Evolutionary conservation across 2,329 filamentous ascomycete genomes (phyloP).

Genomic region (Aspergillus puulaauensis): DNA sequence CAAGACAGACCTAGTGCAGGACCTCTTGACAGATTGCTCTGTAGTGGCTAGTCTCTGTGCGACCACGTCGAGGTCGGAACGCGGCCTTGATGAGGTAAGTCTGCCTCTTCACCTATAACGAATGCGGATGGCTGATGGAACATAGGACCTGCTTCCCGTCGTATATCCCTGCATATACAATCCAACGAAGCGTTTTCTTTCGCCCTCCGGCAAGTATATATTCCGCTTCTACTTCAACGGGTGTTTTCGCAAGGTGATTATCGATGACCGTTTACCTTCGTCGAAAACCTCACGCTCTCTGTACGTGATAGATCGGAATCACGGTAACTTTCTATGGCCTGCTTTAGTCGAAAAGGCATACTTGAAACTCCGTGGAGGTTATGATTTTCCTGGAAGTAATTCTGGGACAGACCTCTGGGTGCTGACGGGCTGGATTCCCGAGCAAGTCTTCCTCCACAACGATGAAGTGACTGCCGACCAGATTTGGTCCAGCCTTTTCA

Average conservation of each 20-base stretch:
- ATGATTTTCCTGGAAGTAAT: slow-evolving; percentile 97
- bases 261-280: slow-evolving; percentile 88
- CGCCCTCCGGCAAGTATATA: slow-evolving; percentile 83
- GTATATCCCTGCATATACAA: slow-evolving; percentile 72
- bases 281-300: slow-evolving; percentile 69
- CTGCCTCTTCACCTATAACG: not conserved
- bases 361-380: slow-evolving; percentile 89
- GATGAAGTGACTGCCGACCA: slow-evolving; percentile 74
- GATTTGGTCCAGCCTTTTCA: slow-evolving; percentile 75
- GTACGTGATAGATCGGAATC: slow-evolving; percentile 82
- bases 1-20: slow-evolving; percentile 83
- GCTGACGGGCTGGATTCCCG: slow-evolving; percentile 92
- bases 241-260: slow-evolving; percentile 78
- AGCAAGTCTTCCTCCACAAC: slow-evolving; percentile 88
- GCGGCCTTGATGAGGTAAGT: slow-evolving; percentile 66
- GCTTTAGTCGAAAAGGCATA: slow-evolving; percentile 95
- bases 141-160: slow-evolving; percentile 66
- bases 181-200: slow-evolving; percentile 60
- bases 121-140: slow-evolving; percentile 6
- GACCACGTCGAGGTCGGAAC: slow-evolving; percentile 67
- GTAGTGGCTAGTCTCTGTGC: slow-evolving; percentile 95
- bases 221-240: slow-evolving; percentile 96
- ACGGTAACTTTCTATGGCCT: slow-evolving; percentile 83
- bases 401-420: slow-evolving; percentile 94
- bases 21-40: slow-evolving; percentile 93